phyloP scores from a whole-genome alignment of 2,329 filamentous ascomycete genomes.

The Fusarium sp. region DNA sequence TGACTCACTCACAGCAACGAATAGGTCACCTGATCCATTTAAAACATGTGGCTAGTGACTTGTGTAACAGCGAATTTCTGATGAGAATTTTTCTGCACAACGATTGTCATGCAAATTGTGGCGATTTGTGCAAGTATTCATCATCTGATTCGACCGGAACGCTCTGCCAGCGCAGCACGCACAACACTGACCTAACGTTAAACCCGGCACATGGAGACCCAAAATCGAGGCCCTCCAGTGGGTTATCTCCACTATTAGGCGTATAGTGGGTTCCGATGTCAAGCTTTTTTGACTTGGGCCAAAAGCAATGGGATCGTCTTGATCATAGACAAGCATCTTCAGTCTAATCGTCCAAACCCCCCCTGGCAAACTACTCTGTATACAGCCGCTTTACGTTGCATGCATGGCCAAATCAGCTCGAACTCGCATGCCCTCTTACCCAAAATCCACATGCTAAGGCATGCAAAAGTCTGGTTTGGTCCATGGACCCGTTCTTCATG shows the following conservation, averaged over 20 bases:
- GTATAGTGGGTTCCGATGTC: background rate
- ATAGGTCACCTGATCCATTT: slow-evolving; percentile 9
- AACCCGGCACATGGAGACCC: background rate
- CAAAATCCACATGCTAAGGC: slow-evolving; percentile 15
- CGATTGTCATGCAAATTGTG: slow-evolving; percentile 18
- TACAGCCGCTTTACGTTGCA: slow-evolving; percentile 23
- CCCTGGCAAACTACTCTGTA: slow-evolving; percentile 3
- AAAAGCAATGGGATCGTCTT: slow-evolving; percentile 9
- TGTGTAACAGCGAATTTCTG: slow-evolving; percentile 3
- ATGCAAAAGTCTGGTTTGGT: slow-evolving; percentile 25
- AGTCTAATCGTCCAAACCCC: background rate
- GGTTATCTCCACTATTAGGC: slow-evolving; percentile 22
- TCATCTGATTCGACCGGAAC: slow-evolving; percentile 23
- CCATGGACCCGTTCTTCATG: slow-evolving; percentile 2
- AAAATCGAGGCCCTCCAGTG: slow-evolving; percentile 29
- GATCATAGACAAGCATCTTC: background rate
- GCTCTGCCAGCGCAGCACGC: background rate
- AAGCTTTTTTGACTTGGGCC: slow-evolving; percentile 19
- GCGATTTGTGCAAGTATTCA: background rate
- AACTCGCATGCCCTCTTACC: slow-evolving; percentile 21
- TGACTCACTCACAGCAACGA: slow-evolving; percentile 11
- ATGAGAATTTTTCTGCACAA: background rate
- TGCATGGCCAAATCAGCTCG: slow-evolving; percentile 18
- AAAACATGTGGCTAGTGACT: slow-evolving; percentile 3
- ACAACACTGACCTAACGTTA: slow-evolving; percentile 4